Conservation (phyloP, 768 basidiomycete genomes). For the Cystobasidium onofrii region DNA sequence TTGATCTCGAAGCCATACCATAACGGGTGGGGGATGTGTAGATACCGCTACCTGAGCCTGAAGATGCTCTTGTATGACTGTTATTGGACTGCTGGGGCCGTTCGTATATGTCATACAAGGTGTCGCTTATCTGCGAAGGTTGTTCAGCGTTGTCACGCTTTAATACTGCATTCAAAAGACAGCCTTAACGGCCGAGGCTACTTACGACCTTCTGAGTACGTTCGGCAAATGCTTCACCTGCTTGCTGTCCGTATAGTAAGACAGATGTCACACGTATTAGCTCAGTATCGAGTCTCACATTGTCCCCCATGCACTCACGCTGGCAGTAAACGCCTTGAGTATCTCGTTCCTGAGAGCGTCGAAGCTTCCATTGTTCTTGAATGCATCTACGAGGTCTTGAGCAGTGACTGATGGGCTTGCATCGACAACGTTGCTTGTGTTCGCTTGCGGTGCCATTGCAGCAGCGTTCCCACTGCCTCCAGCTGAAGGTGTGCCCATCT, state of each 20-base stretch:
- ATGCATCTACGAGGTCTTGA: conserved; percentile 14
- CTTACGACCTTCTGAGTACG: neutral
- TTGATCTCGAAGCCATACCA: neutral
- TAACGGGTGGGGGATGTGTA: neutral
- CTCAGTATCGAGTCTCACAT: no score
- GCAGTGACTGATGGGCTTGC: neutral
- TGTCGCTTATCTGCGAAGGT: neutral
- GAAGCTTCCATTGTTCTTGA: conserved; percentile 12
- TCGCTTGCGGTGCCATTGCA: neutral
- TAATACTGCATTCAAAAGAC: no score
- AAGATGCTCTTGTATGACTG: neutral
- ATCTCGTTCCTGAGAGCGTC: conserved; percentile 10
- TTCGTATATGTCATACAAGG: neutral
- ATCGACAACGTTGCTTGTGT: neutral
- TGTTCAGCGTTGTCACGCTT: no score
- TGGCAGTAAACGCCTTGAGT: neutral
- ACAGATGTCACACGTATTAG: neutral
- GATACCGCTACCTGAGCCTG: neutral
- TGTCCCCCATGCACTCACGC: no score
- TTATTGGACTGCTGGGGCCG: neutral
- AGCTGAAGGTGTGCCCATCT: neutral
- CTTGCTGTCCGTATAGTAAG: neutral
- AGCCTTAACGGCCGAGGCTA: no score
- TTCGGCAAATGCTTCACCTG: neutral
- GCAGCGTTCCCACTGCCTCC: neutral